Conservation (phyloP, 345 rosid genomes). For the Citrus inodora region DNA sequence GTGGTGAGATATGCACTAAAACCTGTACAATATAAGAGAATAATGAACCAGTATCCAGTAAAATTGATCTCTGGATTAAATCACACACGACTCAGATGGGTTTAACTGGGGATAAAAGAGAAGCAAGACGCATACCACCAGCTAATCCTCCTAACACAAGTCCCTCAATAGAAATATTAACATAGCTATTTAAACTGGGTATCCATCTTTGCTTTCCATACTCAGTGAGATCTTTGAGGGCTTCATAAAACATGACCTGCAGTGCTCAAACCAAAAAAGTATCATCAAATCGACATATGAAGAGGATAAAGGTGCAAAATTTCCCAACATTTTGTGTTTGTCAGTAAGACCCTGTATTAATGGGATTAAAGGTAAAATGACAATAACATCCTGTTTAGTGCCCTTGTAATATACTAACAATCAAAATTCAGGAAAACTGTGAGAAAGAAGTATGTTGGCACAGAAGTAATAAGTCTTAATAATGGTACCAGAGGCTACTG, state of each 20-base stretch:
- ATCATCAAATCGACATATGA: not conserved
- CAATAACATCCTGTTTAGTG: not conserved
- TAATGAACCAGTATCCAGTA: not conserved
- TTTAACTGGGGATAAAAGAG: not conserved
- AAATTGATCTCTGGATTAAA: conserved; percentile 3
- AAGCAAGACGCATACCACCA: conserved; percentile 63
- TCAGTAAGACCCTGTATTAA: not conserved
- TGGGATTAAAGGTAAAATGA: not conserved
- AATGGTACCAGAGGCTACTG: too few species aligned
- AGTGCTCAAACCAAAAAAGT: conserved; percentile 2
- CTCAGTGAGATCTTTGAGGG: conserved; percentile 55
- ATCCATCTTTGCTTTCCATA: conserved; percentile 56
- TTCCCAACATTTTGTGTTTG: not conserved
- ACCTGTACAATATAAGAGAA: conserved; percentile 44
- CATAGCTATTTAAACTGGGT: conserved; percentile 35
- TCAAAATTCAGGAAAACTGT: not conserved
- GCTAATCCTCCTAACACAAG: conserved; percentile 88
- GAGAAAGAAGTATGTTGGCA: not conserved
- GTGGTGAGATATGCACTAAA: conserved; percentile 83
- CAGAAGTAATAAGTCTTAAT: not conserved
- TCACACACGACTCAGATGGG: not conserved
- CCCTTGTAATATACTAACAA: not conserved
- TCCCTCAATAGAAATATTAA: conserved; percentile 67
- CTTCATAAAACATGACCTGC: conserved; percentile 90
- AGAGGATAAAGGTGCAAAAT: not conserved